Conservation (phyloP, 2,329 filamentous ascomycete species). For the Aspergillus candidus region DNA sequence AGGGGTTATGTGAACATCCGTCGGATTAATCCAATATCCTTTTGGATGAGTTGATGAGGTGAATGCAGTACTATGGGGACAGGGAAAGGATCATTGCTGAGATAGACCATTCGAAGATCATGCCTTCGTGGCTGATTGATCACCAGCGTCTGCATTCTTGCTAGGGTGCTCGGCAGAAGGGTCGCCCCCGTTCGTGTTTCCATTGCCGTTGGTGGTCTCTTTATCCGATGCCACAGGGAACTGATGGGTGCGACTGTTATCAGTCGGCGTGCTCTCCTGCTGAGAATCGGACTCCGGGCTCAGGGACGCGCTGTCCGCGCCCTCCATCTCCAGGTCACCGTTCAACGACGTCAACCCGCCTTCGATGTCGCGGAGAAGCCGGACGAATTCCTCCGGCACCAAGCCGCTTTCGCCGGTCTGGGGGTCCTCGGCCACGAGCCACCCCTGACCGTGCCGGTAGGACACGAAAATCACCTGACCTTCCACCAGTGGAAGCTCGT, state of each 20-base stretch:
- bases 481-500: slow-evolving; percentile 85
- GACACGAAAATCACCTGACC: slow-evolving; percentile 96
- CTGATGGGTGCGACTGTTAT: slow-evolving; percentile 15
- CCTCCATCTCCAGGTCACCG: slow-evolving; percentile 46
- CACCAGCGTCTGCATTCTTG: neutral
- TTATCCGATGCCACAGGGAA: slow-evolving; percentile 2
- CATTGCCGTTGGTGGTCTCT: slow-evolving; percentile 16
- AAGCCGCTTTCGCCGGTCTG: slow-evolving; percentile 89
- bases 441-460: slow-evolving; percentile 92
- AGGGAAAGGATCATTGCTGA: too few species aligned
- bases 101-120: too few species aligned
- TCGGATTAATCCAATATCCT: too few species aligned
- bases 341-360: slow-evolving; percentile 71
- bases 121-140: neutral
- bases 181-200: neutral
- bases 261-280: slow-evolving; percentile 27
- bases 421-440: slow-evolving; percentile 94
- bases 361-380: slow-evolving; percentile 85
- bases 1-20: too few species aligned
- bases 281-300: slow-evolving; percentile 47
- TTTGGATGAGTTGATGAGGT: too few species aligned
- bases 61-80: too few species aligned
- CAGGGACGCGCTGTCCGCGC: slow-evolving; percentile 46
- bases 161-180: too few species aligned
- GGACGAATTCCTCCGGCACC: slow-evolving; percentile 94